Percentiles rank a stretch among this genome's conserved stretches.
Conservation (phyloP, 805 yeast species). For the Starmera amethionina region DNA sequence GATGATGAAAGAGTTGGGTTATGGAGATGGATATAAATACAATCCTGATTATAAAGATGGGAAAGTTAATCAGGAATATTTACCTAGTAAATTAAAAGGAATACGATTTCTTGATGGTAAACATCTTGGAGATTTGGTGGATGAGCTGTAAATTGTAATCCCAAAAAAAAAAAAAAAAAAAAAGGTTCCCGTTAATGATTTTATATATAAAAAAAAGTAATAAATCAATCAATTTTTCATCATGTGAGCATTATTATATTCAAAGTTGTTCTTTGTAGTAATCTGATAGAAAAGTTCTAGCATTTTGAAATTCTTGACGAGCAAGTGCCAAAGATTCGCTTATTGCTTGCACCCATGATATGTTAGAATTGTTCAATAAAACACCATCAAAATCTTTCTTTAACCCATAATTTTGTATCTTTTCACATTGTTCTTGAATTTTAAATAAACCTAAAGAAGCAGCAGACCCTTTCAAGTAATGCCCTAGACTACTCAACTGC, state of each 20-base stretch:
- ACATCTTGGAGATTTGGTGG: slow-evolving; percentile 43
- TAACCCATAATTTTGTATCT: slow-evolving; percentile 82
- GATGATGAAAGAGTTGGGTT: slow-evolving; percentile 83
- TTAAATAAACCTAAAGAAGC: slow-evolving; percentile 83
- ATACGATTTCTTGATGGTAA: slow-evolving; percentile 41
- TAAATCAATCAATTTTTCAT: no score
- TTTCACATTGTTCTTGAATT: slow-evolving; percentile 82
- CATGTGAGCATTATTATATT: no score
- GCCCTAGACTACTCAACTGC: slow-evolving; percentile 70
- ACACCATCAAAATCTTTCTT: slow-evolving; percentile 23
- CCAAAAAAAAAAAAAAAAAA: no score
- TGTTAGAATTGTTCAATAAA: slow-evolving; percentile 7
- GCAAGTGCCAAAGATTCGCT: slow-evolving; percentile 45
- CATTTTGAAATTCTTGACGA: slow-evolving; percentile 37
- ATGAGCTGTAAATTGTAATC: no score
- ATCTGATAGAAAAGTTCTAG: slow-evolving; percentile 40
- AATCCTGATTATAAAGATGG: slow-evolving; percentile 78
- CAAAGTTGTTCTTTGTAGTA: slow-evolving; percentile 33
- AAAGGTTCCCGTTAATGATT: no score
- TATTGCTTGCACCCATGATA: slow-evolving; percentile 27
- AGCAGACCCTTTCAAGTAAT: slow-evolving; percentile 90
- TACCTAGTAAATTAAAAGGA: slow-evolving; percentile 53
- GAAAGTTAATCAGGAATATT: slow-evolving; percentile 57
- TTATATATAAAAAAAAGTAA: no score
- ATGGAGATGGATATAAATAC: slow-evolving; percentile 77